Percentiles rank a stretch among this genome's conserved stretches.
These are phyloP conservation scores for Colletotrichum sojae DNA, from an alignment of 2,329 filamentous ascomycete species.

Conservation along the genomic window DNA sequence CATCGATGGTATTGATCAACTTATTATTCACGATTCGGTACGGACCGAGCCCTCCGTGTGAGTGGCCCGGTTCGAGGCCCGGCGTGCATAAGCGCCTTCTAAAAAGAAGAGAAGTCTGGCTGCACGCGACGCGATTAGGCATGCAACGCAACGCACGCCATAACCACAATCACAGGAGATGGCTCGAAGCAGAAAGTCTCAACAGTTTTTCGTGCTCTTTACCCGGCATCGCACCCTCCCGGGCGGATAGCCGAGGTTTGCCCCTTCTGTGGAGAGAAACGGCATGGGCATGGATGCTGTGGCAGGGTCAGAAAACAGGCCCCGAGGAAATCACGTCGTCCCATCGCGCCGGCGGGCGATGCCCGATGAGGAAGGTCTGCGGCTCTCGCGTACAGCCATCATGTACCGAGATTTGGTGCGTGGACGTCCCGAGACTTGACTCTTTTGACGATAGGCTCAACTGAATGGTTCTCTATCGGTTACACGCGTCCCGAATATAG, in stretches of 20 bases:
- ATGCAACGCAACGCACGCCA: too few species aligned
- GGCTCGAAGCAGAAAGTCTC: not conserved
- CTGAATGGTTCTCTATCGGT: not conserved
- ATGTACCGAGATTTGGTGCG: slow-evolving; percentile 32
- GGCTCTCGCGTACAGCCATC: slow-evolving; percentile 19
- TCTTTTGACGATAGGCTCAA: not conserved
- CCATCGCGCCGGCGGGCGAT: slow-evolving; percentile 25
- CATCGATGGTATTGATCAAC: not conserved
- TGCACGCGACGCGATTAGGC: not conserved
- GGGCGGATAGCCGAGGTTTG: too few species aligned
- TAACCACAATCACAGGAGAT: too few species aligned
- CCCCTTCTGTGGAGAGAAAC: too few species aligned
- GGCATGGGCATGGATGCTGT: not conserved
- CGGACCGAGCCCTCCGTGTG: slow-evolving; percentile 4
- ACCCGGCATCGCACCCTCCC: not conserved
- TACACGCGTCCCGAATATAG: not conserved
- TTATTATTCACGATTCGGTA: slow-evolving; percentile 8
- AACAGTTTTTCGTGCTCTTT: not conserved
- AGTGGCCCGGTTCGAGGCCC: not conserved
- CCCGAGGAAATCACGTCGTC: slow-evolving; percentile 31
- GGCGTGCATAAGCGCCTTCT: not conserved
- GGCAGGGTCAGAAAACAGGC: slow-evolving; percentile 11
- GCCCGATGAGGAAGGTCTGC: slow-evolving; percentile 38
- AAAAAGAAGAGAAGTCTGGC: not conserved
- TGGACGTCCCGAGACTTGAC: not conserved